Evolutionary conservation across 352 stramenopile species (phyloP).

Genomic region (Pythium chondricola): DNA sequence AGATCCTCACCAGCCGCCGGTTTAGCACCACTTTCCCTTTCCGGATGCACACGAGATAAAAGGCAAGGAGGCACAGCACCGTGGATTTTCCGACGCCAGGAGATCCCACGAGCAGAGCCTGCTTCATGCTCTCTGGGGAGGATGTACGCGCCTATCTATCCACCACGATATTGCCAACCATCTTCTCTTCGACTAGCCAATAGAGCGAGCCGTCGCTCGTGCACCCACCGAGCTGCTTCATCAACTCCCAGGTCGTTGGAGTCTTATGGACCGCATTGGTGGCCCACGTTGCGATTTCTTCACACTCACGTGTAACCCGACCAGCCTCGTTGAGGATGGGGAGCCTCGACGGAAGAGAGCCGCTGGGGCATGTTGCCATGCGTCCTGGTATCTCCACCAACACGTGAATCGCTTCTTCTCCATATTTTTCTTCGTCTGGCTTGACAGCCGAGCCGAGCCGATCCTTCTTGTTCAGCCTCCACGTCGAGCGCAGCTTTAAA

Average conservation of each 20-base stretch:
- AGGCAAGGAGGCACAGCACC: constrained; percentile 6
- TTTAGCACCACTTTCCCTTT: constrained; percentile 20
- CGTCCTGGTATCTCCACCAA: too few species aligned
- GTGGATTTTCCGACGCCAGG: constrained; percentile 12
- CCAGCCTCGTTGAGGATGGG: too few species aligned
- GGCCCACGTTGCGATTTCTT: background rate
- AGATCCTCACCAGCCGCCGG: constrained; percentile 1
- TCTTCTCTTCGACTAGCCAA: constrained; percentile 13
- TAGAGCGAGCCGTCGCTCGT: constrained; percentile 1
- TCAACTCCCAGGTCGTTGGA: constrained; percentile 6
- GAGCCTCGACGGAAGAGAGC: too few species aligned
- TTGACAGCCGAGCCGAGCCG: too few species aligned
- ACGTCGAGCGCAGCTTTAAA: too few species aligned
- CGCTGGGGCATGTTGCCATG: too few species aligned
- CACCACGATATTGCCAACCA: constrained; percentile 1
- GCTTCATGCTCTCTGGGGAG: background rate
- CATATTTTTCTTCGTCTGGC: too few species aligned
- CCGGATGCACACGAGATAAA: constrained; percentile 9
- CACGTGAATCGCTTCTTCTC: too few species aligned
- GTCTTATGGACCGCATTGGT: background rate
- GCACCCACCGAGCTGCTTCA: constrained; percentile 7
- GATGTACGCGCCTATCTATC: background rate
- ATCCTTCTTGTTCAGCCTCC: too few species aligned
- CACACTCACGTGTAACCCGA: too few species aligned
- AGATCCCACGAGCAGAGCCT: constrained; percentile 6